Percentiles rank a stretch among this genome's conserved stretches.
Evolutionary conservation across 2,329 filamentous ascomycete genomes (phyloP).

Genomic region (Fusarium sp.): DNA sequence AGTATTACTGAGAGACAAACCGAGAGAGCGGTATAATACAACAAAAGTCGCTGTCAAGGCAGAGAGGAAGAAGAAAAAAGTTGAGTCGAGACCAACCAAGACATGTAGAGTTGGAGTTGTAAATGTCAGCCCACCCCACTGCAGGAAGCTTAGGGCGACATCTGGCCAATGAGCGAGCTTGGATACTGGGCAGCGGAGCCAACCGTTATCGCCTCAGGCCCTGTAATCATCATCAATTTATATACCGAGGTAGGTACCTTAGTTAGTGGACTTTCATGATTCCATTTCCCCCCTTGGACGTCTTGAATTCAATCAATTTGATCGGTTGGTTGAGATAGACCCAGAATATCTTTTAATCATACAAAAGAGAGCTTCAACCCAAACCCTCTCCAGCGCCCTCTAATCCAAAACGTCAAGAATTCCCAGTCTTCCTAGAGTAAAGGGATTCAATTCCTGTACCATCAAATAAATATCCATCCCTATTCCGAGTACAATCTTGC

Average conservation of each 20-base stretch:
- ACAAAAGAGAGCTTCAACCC: constrained; percentile 5
- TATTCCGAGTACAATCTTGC: constrained; percentile 20
- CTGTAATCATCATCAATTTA: constrained; percentile 24
- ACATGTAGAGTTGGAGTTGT: constrained; percentile 19
- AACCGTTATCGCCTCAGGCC: constrained; percentile 18
- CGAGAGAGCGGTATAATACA: constrained; percentile 2
- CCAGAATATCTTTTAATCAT: constrained; percentile 16
- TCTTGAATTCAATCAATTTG: constrained; percentile 12
- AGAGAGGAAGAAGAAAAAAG: constrained; percentile 12
- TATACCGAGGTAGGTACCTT: too few relatives aligned
- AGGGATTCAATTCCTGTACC: constrained; percentile 14
- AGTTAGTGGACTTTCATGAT: too few relatives aligned
- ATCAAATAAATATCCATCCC: background rate
- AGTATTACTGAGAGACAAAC: background rate
- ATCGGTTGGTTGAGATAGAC: constrained; percentile 2
- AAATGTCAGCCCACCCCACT: constrained; percentile 34
- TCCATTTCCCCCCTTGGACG: background rate
- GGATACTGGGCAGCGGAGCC: constrained; percentile 1
- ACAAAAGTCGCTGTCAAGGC: background rate
- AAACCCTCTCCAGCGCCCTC: constrained; percentile 16
- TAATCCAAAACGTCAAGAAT: constrained; percentile 5
- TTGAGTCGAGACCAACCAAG: constrained; percentile 7
- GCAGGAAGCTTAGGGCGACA: background rate
- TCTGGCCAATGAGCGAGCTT: constrained; percentile 21
- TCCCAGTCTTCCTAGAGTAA: constrained; percentile 3